Conservation (phyloP, 352 stramenopile genomes). For the Pythium phragmiticola region DNA sequence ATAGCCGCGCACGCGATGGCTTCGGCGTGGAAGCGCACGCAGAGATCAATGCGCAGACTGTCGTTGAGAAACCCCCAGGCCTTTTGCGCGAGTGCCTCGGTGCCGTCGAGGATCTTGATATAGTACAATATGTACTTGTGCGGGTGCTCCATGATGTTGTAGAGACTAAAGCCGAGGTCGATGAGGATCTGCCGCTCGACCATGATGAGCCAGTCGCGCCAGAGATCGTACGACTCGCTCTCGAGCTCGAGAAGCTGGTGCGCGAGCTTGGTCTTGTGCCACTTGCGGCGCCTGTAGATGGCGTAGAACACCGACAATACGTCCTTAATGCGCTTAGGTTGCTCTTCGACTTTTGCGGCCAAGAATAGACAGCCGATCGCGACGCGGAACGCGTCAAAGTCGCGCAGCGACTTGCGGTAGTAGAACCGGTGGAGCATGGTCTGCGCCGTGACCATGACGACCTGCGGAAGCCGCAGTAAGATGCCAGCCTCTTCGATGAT, state of each 20-base stretch:
- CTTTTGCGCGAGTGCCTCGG: constrained; percentile 66
- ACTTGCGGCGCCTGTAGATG: constrained; percentile 76
- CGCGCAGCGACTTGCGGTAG: constrained; percentile 75
- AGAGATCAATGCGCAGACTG: constrained; percentile 83
- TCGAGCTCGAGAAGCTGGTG: constrained; percentile 73
- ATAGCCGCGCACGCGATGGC: constrained; percentile 90
- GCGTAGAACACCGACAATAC: constrained; percentile 88
- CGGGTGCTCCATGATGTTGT: constrained; percentile 90
- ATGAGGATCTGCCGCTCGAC: constrained; percentile 91
- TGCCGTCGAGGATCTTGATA: constrained; percentile 83
- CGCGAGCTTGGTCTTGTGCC: constrained; percentile 39
- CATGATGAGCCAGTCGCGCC: constrained; percentile 84
- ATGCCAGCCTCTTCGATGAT: constrained; percentile 89
- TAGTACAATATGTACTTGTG: constrained; percentile 95
- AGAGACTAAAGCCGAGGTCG: constrained; percentile 91
- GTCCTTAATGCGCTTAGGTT: constrained; percentile 75
- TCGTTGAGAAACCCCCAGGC: constrained; percentile 93
- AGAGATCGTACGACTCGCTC: constrained; percentile 57
- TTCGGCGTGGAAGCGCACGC: constrained; percentile 74
- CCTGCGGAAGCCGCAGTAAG: constrained; percentile 83
- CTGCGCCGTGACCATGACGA: constrained; percentile 90
- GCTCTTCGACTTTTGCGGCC: constrained; percentile 89
- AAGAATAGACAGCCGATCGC: constrained; percentile 89
- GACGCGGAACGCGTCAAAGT: constrained; percentile 90
- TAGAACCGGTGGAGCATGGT: constrained; percentile 92